These are phyloP conservation scores for Kwoniella newhampshirensis DNA, from an alignment of 768 basidiomycete genomes.

Conservation along the genomic window DNA sequence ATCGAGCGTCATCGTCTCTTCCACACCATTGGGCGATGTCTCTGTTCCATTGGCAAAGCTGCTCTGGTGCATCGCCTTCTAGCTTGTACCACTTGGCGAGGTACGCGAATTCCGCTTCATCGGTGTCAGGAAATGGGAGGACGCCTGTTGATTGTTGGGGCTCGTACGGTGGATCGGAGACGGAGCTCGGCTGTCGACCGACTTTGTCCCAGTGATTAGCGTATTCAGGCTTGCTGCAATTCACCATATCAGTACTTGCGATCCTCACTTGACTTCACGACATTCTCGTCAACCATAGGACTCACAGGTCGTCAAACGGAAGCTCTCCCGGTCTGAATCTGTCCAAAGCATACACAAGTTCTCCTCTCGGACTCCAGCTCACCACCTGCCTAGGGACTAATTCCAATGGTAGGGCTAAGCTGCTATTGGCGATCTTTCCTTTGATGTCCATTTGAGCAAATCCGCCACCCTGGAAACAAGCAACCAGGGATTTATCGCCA, in stretches of 20 bases:
- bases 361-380: conserved; percentile 44
- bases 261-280: background rate
- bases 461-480: conserved; percentile 45
- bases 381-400: conserved; percentile 45
- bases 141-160: conserved; percentile 41
- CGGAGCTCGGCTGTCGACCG: conserved; percentile 32
- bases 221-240: conserved; percentile 43
- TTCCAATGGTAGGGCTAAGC: conserved; percentile 41
- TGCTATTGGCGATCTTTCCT: conserved; percentile 1
- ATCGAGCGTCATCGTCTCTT: conserved; percentile 35
- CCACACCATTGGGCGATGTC: conserved; percentile 38
- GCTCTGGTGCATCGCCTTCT: conserved; percentile 32
- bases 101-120: conserved; percentile 43
- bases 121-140: conserved; percentile 26
- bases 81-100: conserved; percentile 45
- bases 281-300: conserved; percentile 32
- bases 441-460: conserved; percentile 42
- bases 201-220: conserved; percentile 42
- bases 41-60: conserved; percentile 44
- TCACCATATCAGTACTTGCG: background rate
- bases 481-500: conserved; percentile 31
- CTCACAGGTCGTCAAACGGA: conserved; percentile 53
- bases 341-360: conserved; percentile 44
- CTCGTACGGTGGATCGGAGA: conserved; percentile 44
- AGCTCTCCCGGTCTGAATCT: conserved; percentile 47